These are phyloP conservation scores for Turritis glabra DNA, from an alignment of 345 rosid genomes.

Conservation along the genomic window DNA sequence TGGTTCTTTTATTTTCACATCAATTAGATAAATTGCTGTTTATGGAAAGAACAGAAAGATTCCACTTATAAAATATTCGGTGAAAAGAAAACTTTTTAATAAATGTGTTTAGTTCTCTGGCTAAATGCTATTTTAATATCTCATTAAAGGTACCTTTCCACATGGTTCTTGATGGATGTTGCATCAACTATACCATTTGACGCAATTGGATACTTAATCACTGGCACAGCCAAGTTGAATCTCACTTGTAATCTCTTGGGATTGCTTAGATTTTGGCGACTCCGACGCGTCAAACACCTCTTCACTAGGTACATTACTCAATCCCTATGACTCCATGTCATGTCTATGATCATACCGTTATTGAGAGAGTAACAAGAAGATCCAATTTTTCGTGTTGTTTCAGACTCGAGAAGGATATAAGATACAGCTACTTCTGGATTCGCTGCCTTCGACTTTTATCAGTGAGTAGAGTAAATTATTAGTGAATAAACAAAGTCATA, in stretches of 20 bases:
- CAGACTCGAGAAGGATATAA: conserved; percentile 93
- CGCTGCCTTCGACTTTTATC: conserved; percentile 67
- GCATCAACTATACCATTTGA: conserved; percentile 90
- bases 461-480: conserved; percentile 43
- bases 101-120: conserved; percentile 8
- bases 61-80: conserved; percentile 19
- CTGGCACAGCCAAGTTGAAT: conserved; percentile 50
- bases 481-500: not conserved
- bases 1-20: conserved; percentile 18
- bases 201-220: conserved; percentile 57
- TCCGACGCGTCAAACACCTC: conserved; percentile 72
- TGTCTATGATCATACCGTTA: not conserved
- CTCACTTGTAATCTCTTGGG: conserved; percentile 63
- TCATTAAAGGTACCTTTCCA: conserved; percentile 63
- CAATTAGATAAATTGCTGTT: conserved; percentile 26
- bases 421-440: conserved; percentile 81
- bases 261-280: conserved; percentile 82
- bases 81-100: conserved; percentile 1
- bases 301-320: conserved; percentile 67
- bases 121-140: conserved; percentile 20
- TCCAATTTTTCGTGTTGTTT: not conserved
- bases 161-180: conserved; percentile 95
- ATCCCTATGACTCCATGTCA: not conserved
- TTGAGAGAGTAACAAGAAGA: not conserved
- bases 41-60: conserved; percentile 39